These are phyloP conservation scores for Akanthomyces dipterigenus DNA, from an alignment of 2,329 filamentous ascomycete species.

Conservation along the genomic window DNA sequence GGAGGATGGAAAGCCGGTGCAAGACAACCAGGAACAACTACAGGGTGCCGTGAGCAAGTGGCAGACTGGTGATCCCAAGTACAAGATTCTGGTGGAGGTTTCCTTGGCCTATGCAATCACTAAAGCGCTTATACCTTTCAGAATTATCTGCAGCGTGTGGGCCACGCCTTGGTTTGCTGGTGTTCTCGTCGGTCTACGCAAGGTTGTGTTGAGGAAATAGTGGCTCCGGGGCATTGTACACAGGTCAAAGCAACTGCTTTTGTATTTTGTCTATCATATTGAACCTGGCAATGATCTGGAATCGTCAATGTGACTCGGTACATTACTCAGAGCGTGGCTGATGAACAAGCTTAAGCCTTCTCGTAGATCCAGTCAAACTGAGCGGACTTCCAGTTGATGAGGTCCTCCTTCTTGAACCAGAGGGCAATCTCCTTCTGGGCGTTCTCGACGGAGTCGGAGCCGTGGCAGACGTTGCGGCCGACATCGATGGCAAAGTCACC, in stretches of 20 bases:
- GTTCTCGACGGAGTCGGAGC: slow-evolving; percentile 96
- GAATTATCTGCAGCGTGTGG: slow-evolving; percentile 76
- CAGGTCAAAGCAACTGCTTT: background rate
- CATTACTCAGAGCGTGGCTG: background rate
- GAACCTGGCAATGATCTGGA: background rate
- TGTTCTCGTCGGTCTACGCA: slow-evolving; percentile 41
- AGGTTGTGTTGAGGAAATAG: slow-evolving; percentile 23
- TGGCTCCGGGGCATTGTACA: slow-evolving; percentile 11
- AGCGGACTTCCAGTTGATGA: slow-evolving; percentile 77
- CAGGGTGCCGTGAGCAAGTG: slow-evolving; percentile 29
- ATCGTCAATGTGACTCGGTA: background rate
- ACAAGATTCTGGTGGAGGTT: slow-evolving; percentile 59
- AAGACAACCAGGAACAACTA: slow-evolving; percentile 11
- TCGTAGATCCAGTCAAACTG: slow-evolving; percentile 96
- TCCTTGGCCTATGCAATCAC: slow-evolving; percentile 88
- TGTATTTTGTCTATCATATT: slow-evolving; percentile 1
- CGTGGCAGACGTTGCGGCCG: slow-evolving; percentile 99
- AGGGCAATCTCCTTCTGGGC: slow-evolving; percentile 99
- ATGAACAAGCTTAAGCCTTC: slow-evolving; percentile 50
- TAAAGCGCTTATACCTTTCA: slow-evolving; percentile 72
- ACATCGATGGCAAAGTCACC: slow-evolving; percentile 75
- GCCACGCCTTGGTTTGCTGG: slow-evolving; percentile 88
- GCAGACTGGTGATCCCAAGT: slow-evolving; percentile 36
- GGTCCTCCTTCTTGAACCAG: slow-evolving; percentile 90
- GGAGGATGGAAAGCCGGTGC: background rate